Conservation (phyloP, 768 basidiomycete genomes). For the Scleroderma bovista region DNA sequence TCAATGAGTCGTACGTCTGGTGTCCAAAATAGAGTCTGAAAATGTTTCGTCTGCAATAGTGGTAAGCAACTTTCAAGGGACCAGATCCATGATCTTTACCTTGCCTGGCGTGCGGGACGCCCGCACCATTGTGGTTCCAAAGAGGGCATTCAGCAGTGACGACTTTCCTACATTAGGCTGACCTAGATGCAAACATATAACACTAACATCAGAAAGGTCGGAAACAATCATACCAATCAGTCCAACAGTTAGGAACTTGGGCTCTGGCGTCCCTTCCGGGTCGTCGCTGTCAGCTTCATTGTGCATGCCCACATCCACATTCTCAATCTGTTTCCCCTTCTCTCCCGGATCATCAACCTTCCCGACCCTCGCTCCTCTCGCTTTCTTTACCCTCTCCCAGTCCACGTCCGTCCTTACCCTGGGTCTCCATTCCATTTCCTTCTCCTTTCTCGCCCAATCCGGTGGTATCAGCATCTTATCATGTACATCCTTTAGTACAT, state of each 20-base stretch:
- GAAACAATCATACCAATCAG: slow-evolving; percentile 53
- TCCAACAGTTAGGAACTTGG: slow-evolving; percentile 70
- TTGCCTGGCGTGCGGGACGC: slow-evolving; percentile 87
- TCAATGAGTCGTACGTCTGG: slow-evolving; percentile 84
- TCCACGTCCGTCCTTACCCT: slow-evolving; percentile 60
- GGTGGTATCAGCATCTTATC: slow-evolving; percentile 65
- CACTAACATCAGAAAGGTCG: not conserved
- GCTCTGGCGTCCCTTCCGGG: slow-evolving; percentile 27
- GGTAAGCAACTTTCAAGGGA: not conserved
- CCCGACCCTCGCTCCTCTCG: slow-evolving; percentile 40
- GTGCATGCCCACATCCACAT: slow-evolving; percentile 9
- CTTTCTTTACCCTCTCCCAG: slow-evolving; percentile 60
- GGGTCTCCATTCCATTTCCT: slow-evolving; percentile 59
- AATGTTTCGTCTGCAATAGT: slow-evolving; percentile 75
- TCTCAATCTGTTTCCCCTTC: slow-evolving; percentile 1
- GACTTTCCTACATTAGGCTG: slow-evolving; percentile 98
- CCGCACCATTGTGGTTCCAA: slow-evolving; percentile 71
- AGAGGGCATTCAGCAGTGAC: slow-evolving; percentile 85
- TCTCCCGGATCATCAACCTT: slow-evolving; percentile 36
- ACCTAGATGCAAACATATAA: slow-evolving; percentile 36
- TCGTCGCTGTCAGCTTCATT: slow-evolving; percentile 21
- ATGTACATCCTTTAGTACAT: slow-evolving; percentile 62
- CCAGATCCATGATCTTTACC: slow-evolving; percentile 31
- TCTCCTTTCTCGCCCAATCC: slow-evolving; percentile 41
- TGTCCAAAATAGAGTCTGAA: slow-evolving; percentile 91